Percentiles rank a stretch among this genome's conserved stretches.
Conservation (phyloP, 352 stramenopile genomes). For the Pythium monospermum region DNA sequence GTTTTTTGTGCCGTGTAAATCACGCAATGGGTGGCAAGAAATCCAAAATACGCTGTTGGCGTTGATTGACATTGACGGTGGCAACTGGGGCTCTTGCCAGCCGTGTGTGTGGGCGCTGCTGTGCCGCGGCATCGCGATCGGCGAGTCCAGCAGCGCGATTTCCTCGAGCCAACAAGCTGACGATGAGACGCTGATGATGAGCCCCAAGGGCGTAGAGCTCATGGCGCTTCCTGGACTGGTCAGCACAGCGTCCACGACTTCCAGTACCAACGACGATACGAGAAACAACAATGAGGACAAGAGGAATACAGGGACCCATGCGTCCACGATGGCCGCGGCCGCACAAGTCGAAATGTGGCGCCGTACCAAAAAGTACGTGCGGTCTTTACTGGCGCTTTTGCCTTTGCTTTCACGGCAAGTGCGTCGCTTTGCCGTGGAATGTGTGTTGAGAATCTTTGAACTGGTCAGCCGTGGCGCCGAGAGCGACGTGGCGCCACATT, state of each 20-base stretch:
- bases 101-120: slow-evolving; percentile 71
- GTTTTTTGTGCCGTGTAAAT: slow-evolving; percentile 20
- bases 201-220: slow-evolving; percentile 38
- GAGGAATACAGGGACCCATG: slow-evolving; percentile 23
- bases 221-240: slow-evolving; percentile 4
- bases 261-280: too few relatives aligned
- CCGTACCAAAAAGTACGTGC: slow-evolving; percentile 60
- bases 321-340: slow-evolving; percentile 18
- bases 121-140: slow-evolving; percentile 74
- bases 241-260: too few relatives aligned
- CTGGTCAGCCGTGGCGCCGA: slow-evolving; percentile 29
- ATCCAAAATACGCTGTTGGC: slow-evolving; percentile 58
- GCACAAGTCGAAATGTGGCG: slow-evolving; percentile 70
- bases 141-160: slow-evolving; percentile 46
- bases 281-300: too few relatives aligned
- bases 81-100: slow-evolving; percentile 36
- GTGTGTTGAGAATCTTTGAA: slow-evolving; percentile 71
- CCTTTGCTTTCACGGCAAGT: slow-evolving; percentile 71
- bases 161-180: background rate
- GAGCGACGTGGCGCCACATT: slow-evolving; percentile 42
- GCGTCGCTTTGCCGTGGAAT: slow-evolving; percentile 72
- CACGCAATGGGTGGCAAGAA: slow-evolving; percentile 31
- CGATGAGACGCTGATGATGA: slow-evolving; percentile 63
- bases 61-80: slow-evolving; percentile 62
- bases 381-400: slow-evolving; percentile 49